Evolutionary conservation across 176 grass and related monocot genomes (phyloP).

Genomic region (Eragrostis nindensis): DNA sequence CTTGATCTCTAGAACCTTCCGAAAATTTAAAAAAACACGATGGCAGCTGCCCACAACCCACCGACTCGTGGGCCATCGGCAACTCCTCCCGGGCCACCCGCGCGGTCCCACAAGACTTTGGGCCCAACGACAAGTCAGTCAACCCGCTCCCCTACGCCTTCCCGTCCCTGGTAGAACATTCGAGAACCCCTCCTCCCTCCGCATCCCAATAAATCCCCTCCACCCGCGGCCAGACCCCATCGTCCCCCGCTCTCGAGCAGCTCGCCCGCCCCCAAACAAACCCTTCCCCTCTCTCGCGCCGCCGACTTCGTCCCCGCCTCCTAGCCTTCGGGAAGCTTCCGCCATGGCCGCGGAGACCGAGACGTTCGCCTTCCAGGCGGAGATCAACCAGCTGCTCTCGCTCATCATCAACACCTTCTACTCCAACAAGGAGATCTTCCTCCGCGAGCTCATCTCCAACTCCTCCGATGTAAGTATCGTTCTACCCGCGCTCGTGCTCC

Average conservation of each 20-base stretch:
- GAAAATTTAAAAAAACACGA: neutral
- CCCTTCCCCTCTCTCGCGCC: neutral
- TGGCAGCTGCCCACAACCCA: neutral
- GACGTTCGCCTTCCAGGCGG: constrained; percentile 97
- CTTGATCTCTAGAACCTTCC: constrained; percentile 36
- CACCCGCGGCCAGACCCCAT: neutral
- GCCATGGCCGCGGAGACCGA: constrained; percentile 84
- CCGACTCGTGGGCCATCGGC: neutral
- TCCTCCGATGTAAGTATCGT: constrained; percentile 69
- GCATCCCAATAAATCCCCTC: constrained; percentile 31
- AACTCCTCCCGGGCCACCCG: neutral
- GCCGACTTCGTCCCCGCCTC: no score
- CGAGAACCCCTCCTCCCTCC: constrained; percentile 47
- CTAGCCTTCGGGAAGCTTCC: neutral
- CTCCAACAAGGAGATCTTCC: constrained; percentile 99
- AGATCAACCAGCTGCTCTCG: constrained; percentile 94
- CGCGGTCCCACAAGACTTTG: neutral
- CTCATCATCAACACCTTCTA: constrained; percentile 99
- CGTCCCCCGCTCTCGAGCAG: neutral
- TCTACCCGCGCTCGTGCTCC: no score
- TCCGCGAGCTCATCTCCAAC: constrained; percentile 92
- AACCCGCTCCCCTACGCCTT: neutral
- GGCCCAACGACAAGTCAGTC: constrained; percentile 20
- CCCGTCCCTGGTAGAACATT: constrained; percentile 61
- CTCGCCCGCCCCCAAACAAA: neutral